phyloP scores from a whole-genome alignment of 306 rosid species.

The Senna siamea region DNA sequence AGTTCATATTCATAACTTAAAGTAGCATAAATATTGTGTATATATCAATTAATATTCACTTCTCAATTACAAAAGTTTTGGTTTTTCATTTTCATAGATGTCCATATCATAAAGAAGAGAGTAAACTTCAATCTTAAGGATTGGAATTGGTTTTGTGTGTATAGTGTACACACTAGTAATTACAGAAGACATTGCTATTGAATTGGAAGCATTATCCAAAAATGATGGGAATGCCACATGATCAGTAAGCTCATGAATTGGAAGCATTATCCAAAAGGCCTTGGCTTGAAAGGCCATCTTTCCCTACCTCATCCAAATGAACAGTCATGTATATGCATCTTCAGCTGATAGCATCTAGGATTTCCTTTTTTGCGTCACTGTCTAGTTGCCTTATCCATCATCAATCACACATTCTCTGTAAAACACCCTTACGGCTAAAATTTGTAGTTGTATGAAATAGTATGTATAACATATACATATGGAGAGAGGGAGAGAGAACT shows the following conservation, averaged over 20 bases:
- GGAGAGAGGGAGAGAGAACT: not conserved
- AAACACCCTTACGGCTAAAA: slow-evolving; percentile 34
- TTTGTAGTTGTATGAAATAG: not conserved
- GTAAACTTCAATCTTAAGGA: too few species aligned
- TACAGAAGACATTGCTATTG: too few species aligned
- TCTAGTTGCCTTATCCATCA: slow-evolving; percentile 43
- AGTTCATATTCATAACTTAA: too few species aligned
- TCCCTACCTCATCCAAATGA: slow-evolving; percentile 37
- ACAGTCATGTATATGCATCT: slow-evolving; percentile 3
- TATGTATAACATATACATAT: not conserved
- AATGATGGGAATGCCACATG: slow-evolving; percentile 36
- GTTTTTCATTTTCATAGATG: too few species aligned
- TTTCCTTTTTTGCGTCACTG: slow-evolving; percentile 29
- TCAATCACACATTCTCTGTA: slow-evolving; percentile 22
- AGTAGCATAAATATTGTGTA: too few species aligned
- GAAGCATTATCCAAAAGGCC: slow-evolving; percentile 43
- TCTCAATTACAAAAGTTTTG: too few species aligned
- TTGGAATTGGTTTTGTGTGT: too few species aligned
- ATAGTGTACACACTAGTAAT: too few species aligned
- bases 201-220: too few species aligned
- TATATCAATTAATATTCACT: too few species aligned
- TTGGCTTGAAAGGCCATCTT: slow-evolving; percentile 27
- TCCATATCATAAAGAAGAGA: too few species aligned
- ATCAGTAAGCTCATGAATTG: not conserved
- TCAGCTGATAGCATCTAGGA: slow-evolving; percentile 20